Base-by-base conservation (phyloP, 345 rosid species). In the Hypericum androsaemum region DNA sequence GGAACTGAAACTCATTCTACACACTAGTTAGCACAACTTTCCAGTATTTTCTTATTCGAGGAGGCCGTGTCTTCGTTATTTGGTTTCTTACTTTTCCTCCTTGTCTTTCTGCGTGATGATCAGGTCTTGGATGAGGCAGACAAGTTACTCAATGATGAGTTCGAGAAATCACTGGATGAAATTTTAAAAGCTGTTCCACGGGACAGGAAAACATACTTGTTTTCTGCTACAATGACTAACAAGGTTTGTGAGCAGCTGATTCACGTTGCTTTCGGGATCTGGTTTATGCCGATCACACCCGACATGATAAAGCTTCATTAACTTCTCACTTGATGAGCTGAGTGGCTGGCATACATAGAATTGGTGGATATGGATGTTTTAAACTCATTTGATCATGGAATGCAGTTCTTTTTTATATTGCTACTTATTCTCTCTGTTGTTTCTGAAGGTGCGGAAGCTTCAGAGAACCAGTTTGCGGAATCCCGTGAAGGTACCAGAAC, bases 151-250 rank as follows among this genome's bases (percentile, higher is more conserved):
- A 88, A 86, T 76, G 94, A 85, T 52, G 98, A 92, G 47, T 92
- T 88, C 73, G 95, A 92, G 80, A 88, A 85, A 69, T 76, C 99
- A 2, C 77, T 88, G 39, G 83, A 85, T 70, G 80, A 74, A 63
- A 92, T 92, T 66, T 70, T 88, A 60, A 79, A 74, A 48, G 82
- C 69, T 57, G 71, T 88, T 53, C 95, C 94, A 16, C 82, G 72
- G 44, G 82, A 77, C 1, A 64, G 94, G 39, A 78, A 59, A 66
- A 94, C 97, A 5, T 94, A 40, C 72, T 78, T 94, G 52, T 94
- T 94, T 77, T 94, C 99, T 59, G 99, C 99, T 2, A 92, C 99
- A 16, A 92, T 92, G 97, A 88, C 99, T 22, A 85, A 88, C 64
- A 92, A 85, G 95, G 97, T 83, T 53, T 37, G 48, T 37, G 43